phyloP scores from a whole-genome alignment of 2,329 filamentous ascomycete species.

The Blastomyces parvus region DNA sequence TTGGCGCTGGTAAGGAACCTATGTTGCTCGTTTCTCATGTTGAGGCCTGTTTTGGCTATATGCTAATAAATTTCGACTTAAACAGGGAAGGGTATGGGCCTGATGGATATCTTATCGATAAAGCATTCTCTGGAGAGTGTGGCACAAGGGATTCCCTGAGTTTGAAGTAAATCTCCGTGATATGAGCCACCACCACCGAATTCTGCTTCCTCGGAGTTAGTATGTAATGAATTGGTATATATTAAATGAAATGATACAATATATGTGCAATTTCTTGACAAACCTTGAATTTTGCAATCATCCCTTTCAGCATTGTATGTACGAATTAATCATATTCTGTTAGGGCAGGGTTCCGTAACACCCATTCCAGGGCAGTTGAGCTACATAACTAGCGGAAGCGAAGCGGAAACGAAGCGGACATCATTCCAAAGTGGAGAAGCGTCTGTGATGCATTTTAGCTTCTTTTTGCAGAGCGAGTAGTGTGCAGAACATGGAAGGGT shows the following conservation, averaged over 20 bases:
- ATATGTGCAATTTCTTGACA: no score
- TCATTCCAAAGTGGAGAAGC: background rate
- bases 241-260: no score
- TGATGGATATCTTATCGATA: background rate
- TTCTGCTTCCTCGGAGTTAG: background rate
- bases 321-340: no score
- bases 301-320: no score
- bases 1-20: background rate
- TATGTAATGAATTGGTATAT: background rate
- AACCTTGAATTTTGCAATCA: no score
- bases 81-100: background rate
- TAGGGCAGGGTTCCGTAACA: no score
- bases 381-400: no score
- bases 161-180: background rate
- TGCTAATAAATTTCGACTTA: background rate
- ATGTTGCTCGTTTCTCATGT: background rate
- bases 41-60: background rate
- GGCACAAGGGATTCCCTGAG: background rate
- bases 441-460: background rate
- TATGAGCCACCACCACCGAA: background rate
- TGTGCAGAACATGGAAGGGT: background rate
- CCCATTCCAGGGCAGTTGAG: no score
- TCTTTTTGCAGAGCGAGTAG: background rate
- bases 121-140: background rate
- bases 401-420: no score